Evolutionary conservation across 2,329 filamentous ascomycete genomes (phyloP), one percentile per base, ranked within the genome.

Genomic region (Clarireedia sp.): DNA sequence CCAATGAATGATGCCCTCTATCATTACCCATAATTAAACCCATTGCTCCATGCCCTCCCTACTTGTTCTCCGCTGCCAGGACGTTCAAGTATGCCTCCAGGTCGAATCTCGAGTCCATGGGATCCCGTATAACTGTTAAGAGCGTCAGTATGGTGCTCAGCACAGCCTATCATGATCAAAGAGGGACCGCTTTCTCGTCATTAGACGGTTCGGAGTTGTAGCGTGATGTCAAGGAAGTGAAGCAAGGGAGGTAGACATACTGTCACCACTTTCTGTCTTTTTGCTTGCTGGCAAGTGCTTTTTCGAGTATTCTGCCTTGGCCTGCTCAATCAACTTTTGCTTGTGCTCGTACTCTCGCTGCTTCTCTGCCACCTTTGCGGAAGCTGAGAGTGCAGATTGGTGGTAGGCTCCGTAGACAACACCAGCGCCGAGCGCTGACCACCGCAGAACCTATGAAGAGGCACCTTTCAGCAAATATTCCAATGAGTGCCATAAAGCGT

Each of bases 391-490:
- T 60, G 83, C 81, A 70, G 86, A 80, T 78, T 99, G 94, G 79
- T 96, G 92, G 75, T 86, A 89, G 78, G 96, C 84, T 73, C 94
- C 94, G 79, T 99, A 99, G 77, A 96, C 86, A 71, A 97, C 78
- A 72, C 94, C 94, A 69, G 90, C 79, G 70, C 85, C 88, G 65
- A 99, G 88, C 71, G 91, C 91, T 70, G 90, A 92, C 82, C 92
- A 99, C 76, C 94, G 91, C 74, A 97, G 83, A 74, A 99, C 92
- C 94, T 99, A 74, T 21, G 61, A 10, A 19, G 38, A 44, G 38
- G 36, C 10, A 43, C 17, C 14, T 2, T 10, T 54, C 54, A 49
- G 43, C 41, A 55, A 10, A 43, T 14, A 54, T 26, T 33, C 41
- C 41, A 44, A 2, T 9, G 12, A 23, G 21, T 44, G n/a, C 8